phyloP scores from a whole-genome alignment of 805 yeast genomes.

The Saccharomycopsis sp. region DNA sequence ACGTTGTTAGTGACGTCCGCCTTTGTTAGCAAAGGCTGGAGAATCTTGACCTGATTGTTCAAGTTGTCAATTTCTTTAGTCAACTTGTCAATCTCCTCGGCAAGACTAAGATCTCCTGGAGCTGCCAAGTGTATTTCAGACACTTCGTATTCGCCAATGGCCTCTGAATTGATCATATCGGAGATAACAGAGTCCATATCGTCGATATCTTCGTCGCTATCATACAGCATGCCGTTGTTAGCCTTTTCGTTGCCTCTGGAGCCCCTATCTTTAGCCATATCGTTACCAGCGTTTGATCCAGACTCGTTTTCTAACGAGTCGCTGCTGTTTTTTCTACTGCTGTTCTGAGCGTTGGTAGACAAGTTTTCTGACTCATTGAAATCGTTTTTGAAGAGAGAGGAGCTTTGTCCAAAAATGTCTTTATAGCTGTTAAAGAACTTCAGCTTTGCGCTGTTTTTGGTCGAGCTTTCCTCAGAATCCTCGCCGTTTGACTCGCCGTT shows the following conservation, averaged over 20 bases:
- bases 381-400: conserved; percentile 10
- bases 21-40: conserved; percentile 63
- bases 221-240: conserved; percentile 20
- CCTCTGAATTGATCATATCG: conserved; percentile 21
- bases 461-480: background rate
- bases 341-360: background rate
- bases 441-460: background rate
- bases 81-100: conserved; percentile 60
- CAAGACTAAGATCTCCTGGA: conserved; percentile 59
- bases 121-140: conserved; percentile 47
- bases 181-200: conserved; percentile 22
- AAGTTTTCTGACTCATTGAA: background rate
- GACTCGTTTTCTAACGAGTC: background rate
- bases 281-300: background rate
- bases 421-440: conserved; percentile 11
- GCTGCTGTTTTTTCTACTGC: background rate
- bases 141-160: conserved; percentile 26
- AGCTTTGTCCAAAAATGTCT: conserved; percentile 12
- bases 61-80: conserved; percentile 51
- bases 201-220: conserved; percentile 25
- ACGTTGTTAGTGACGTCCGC: conserved; percentile 80
- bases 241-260: background rate
- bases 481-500: background rate
- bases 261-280: background rate
- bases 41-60: conserved; percentile 53